Evolutionary conservation across 129 eudicot species (phyloP).

Genomic region (Chrysanthemum makinoi): DNA sequence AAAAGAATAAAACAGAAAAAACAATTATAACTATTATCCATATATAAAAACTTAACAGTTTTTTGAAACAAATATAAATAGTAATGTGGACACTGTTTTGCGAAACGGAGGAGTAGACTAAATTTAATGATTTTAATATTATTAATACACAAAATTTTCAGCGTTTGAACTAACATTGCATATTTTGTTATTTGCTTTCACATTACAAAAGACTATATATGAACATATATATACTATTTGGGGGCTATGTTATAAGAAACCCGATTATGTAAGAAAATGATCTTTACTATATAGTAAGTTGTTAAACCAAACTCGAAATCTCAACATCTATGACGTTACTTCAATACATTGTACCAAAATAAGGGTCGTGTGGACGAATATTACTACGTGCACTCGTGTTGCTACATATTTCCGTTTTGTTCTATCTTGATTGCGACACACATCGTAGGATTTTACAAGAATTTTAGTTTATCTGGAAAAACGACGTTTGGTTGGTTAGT

Average conservation of each 20-base stretch:
- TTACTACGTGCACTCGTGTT: not conserved
- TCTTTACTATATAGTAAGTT: not conserved
- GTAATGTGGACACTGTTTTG: too few relatives aligned
- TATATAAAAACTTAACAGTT: too few relatives aligned
- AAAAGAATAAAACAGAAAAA: too few relatives aligned
- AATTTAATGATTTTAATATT: not conserved
- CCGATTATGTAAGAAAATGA: not conserved
- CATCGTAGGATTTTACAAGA: not conserved
- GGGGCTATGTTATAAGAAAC: not conserved
- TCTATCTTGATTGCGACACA: slow-evolving; percentile 6
- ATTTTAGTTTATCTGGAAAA: slow-evolving; percentile 1
- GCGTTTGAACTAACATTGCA: too few relatives aligned
- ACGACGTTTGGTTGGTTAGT: slow-evolving; percentile 5
- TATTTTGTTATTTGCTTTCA: too few relatives aligned
- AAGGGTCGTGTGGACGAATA: not conserved
- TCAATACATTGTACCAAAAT: not conserved
- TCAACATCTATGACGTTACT: not conserved
- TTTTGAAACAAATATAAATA: too few relatives aligned
- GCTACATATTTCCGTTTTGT: slow-evolving; percentile 8
- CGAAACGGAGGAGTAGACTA: too few relatives aligned
- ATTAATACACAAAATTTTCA: too few relatives aligned
- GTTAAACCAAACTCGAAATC: not conserved
- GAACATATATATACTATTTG: too few relatives aligned
- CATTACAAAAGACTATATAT: too few relatives aligned
- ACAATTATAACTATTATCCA: too few relatives aligned